These are phyloP conservation scores for Coemansia sp. DNA, from an alignment of 371 early-diverging fungal genomes.

Conservation along the genomic window DNA sequence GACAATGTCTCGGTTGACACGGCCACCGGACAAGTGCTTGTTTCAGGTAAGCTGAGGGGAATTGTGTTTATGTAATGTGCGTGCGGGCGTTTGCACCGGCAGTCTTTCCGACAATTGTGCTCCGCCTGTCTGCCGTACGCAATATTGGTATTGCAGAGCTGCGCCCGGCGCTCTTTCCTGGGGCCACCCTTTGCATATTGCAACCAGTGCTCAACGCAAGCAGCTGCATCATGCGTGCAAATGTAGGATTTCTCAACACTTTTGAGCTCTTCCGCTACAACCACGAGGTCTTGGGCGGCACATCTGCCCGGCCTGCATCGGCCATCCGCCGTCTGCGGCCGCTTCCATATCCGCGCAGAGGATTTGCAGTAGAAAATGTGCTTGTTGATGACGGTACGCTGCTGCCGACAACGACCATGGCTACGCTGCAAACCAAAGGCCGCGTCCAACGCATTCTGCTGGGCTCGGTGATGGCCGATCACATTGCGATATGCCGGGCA, in stretches of 20 bases:
- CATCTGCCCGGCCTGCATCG: constrained; percentile 36
- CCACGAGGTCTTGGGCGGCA: constrained; percentile 44
- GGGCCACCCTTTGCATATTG: too few species aligned
- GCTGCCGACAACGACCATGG: constrained; percentile 50
- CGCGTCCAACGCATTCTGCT: constrained; percentile 43
- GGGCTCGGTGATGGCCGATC: constrained; percentile 46
- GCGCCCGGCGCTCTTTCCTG: too few species aligned
- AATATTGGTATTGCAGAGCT: too few species aligned
- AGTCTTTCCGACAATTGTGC: too few species aligned
- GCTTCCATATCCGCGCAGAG: constrained; percentile 13
- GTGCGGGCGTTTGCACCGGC: too few species aligned
- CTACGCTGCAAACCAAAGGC: constrained; percentile 52
- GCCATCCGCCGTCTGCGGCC: constrained; percentile 46
- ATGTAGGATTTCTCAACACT: constrained; percentile 37
- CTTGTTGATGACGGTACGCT: constrained; percentile 49
- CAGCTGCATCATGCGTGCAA: too few species aligned
- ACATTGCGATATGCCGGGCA: constrained; percentile 36
- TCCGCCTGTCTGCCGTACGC: too few species aligned
- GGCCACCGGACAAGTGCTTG: constrained; percentile 48
- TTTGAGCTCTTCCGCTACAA: constrained; percentile 37
- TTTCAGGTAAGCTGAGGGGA: constrained; percentile 42
- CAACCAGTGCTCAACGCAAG: too few species aligned
- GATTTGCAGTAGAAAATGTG: constrained; percentile 49
- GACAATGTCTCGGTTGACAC: constrained; percentile 54
- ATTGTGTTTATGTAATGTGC: constrained; percentile 5